Evolutionary conservation across 768 basidiomycete species (phyloP).

Genomic region (Butyriboletus loyo): DNA sequence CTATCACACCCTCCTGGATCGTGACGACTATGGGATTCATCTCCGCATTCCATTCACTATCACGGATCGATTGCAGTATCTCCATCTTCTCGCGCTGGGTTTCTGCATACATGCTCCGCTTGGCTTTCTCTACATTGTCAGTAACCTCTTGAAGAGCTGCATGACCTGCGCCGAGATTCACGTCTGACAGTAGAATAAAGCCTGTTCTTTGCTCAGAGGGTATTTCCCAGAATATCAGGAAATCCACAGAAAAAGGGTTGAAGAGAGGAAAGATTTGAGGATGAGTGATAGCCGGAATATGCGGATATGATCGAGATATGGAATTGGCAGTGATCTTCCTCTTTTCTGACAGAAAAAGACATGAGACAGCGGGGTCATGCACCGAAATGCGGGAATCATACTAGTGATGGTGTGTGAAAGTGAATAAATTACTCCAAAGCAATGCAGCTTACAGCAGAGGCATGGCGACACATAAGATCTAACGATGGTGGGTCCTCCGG

Average conservation of each 20-base stretch:
- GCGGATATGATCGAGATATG: constrained; percentile 42
- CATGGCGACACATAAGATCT: constrained; percentile 49
- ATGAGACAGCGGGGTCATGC: constrained; percentile 22
- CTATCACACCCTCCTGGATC: constrained; percentile 42
- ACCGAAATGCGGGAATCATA: constrained; percentile 14
- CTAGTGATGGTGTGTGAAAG: constrained; percentile 7
- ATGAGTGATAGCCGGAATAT: constrained; percentile 53
- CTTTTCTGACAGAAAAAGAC: constrained; percentile 52
- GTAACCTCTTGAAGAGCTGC: constrained; percentile 62
- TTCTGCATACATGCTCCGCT: constrained; percentile 89
- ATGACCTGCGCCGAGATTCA: constrained; percentile 66
- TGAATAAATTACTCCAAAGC: neutral
- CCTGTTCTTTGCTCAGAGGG: constrained; percentile 59
- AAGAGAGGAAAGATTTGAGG: constrained; percentile 76
- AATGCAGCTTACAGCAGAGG: constrained; percentile 39
- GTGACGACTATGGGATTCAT: constrained; percentile 67
- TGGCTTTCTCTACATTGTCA: constrained; percentile 61
- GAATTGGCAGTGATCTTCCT: constrained; percentile 40
- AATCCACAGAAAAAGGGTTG: constrained; percentile 67
- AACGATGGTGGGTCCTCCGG: constrained; percentile 49
- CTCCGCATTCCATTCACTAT: constrained; percentile 75
- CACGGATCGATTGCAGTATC: constrained; percentile 62
- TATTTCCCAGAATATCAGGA: constrained; percentile 76
- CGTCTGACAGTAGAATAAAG: constrained; percentile 52
- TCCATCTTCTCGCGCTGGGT: constrained; percentile 71